Percentiles rank a stretch among this genome's conserved stretches.
phyloP scores from a whole-genome alignment of 441 rosid genomes.

The Populus trichocarpa region DNA sequence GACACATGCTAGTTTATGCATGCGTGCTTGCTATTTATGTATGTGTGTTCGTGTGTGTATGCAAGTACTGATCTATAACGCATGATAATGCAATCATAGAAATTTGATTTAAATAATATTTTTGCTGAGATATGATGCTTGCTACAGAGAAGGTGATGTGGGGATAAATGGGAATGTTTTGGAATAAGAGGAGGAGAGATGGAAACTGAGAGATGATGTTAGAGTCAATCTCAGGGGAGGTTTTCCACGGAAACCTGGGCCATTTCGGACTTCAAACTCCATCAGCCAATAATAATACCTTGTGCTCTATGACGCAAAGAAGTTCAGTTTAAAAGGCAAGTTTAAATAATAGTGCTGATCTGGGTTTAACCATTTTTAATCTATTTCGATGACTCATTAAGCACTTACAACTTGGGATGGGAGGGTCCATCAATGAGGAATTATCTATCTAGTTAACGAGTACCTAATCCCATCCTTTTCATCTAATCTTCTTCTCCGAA shows the following conservation, averaged over 20 bases:
- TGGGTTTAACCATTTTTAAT: conserved; percentile 13
- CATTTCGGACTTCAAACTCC: conserved; percentile 19
- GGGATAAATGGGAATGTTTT: conserved; percentile 15
- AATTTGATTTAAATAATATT: conserved; percentile 30
- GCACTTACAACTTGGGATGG: conserved; percentile 29
- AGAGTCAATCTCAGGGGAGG: conserved; percentile 27
- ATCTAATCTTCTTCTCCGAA: neutral
- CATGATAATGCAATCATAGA: neutral
- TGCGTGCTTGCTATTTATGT: neutral
- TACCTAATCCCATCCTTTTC: conserved; percentile 28
- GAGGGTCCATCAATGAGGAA: conserved; percentile 18
- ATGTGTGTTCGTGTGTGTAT: conserved; percentile 4
- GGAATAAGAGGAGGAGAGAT: conserved; percentile 9
- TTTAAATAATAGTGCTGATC: neutral
- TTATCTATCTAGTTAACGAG: conserved; percentile 20
- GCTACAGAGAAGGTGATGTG: conserved; percentile 25
- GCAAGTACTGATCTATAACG: neutral
- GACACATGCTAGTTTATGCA: neutral
- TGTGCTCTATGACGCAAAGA: conserved; percentile 29
- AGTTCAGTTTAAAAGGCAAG: conserved; percentile 41
- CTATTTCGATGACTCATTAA: conserved; percentile 33
- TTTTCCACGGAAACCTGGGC: conserved; percentile 3
- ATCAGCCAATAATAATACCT: conserved; percentile 19
- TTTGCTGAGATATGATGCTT: conserved; percentile 23
- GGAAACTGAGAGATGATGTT: conserved; percentile 13